phyloP scores from a whole-genome alignment of 108 stramenopile genomes.

The Cyclotella cryptica region DNA sequence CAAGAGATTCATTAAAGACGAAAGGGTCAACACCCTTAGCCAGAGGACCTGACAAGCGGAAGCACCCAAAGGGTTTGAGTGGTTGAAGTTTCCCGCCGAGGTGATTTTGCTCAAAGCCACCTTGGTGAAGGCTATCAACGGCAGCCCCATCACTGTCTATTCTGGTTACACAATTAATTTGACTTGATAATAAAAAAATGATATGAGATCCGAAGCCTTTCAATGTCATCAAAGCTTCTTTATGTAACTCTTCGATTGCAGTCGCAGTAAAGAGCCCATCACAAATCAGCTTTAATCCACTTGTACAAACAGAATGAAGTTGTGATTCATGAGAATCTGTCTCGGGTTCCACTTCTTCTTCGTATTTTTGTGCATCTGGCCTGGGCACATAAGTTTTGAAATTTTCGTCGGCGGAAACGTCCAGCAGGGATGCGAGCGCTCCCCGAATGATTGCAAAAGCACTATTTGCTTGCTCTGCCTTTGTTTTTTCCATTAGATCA shows the following conservation, averaged over 20 bases:
- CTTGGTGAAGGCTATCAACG: conserved; percentile 22
- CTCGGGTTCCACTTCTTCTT: conserved; percentile 30
- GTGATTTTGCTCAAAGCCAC: conserved; percentile 39
- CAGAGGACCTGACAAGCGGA: conserved; percentile 61
- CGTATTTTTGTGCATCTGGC: background rate
- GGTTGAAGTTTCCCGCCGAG: conserved; percentile 54
- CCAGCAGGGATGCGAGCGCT: conserved; percentile 59
- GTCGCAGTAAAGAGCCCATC: conserved; percentile 53
- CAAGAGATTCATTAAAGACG: conserved; percentile 60
- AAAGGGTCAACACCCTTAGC: conserved; percentile 54
- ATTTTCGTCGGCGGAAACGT: conserved; percentile 26
- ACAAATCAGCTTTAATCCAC: conserved; percentile 55
- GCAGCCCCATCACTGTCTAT: conserved; percentile 74
- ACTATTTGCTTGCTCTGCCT: conserved; percentile 57
- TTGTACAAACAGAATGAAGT: conserved; percentile 12
- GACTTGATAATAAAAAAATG: conserved; percentile 53
- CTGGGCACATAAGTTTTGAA: conserved; percentile 1
- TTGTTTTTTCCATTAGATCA: conserved; percentile 56
- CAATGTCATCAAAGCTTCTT: conserved; percentile 47
- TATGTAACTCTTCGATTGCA: conserved; percentile 31
- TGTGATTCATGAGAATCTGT: background rate
- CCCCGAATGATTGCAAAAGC: conserved; percentile 64
- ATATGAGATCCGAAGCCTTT: conserved; percentile 65
- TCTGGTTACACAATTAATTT: conserved; percentile 48
- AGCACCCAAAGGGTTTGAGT: conserved; percentile 71